Evolutionary conservation across 768 basidiomycete genomes (phyloP).

Genomic region (Rubroboletus satanas): DNA sequence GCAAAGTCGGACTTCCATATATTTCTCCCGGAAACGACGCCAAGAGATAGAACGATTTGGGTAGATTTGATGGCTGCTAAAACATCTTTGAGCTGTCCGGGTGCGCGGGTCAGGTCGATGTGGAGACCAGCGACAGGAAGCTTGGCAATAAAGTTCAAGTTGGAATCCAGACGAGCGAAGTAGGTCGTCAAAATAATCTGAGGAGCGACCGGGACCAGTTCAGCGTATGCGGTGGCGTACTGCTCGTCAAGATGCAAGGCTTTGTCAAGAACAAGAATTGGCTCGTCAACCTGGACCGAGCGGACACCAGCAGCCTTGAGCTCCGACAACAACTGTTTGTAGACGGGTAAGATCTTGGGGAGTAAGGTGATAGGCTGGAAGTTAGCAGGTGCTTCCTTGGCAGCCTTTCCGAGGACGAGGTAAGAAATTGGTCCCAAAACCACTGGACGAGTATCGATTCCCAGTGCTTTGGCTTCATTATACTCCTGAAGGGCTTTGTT

Average conservation of each 20-base stretch:
- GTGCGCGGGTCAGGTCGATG: slow-evolving; percentile 94
- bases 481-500: slow-evolving; percentile 95
- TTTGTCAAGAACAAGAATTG: slow-evolving; percentile 88
- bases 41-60: slow-evolving; percentile 79
- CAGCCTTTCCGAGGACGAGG: slow-evolving; percentile 88
- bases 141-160: slow-evolving; percentile 83
- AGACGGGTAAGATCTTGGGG: slow-evolving; percentile 84
- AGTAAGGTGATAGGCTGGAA: slow-evolving; percentile 93
- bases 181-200: slow-evolving; percentile 95
- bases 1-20: slow-evolving; percentile 98
- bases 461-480: slow-evolving; percentile 89
- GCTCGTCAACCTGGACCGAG: slow-evolving; percentile 97
- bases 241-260: slow-evolving; percentile 74
- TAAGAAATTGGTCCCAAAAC: slow-evolving; percentile 94
- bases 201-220: slow-evolving; percentile 78
- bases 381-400: slow-evolving; percentile 73
- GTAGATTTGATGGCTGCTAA: slow-evolving; percentile 82
- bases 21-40: slow-evolving; percentile 96
- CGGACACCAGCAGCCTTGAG: slow-evolving; percentile 92
- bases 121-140: slow-evolving; percentile 93
- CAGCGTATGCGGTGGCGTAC: slow-evolving; percentile 75
- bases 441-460: slow-evolving; percentile 90
- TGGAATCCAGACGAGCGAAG: slow-evolving; percentile 93
- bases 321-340: slow-evolving; percentile 84
- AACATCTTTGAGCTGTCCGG: slow-evolving; percentile 81